Conservation (phyloP, 169 alveolate species). For the Eimeria tenella region DNA sequence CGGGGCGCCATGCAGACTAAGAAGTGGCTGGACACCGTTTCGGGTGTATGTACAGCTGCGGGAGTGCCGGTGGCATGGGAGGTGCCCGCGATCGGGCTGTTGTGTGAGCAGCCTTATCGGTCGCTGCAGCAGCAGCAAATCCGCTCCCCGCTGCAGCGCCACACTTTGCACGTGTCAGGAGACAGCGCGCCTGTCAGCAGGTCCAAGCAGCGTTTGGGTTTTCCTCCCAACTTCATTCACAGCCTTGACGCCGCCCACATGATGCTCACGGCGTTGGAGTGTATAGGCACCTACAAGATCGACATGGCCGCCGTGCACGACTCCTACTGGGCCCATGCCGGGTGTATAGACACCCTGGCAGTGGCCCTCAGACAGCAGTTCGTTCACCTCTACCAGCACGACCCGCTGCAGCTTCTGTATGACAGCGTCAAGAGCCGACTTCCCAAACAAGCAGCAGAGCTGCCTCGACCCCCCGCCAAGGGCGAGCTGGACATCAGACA, state of each 20-base stretch:
- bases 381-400: constrained; percentile 91
- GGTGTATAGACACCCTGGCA: constrained; percentile 93
- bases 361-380: constrained; percentile 91
- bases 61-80: constrained; percentile 97
- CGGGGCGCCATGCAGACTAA: constrained; percentile 95
- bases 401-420: constrained; percentile 92
- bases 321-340: constrained; percentile 97
- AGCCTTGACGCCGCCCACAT: constrained; percentile 97
- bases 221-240: constrained; percentile 98
- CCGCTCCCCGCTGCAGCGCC: constrained; percentile 89
- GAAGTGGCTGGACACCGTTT: constrained; percentile 95
- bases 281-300: constrained; percentile 84
- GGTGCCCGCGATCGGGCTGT: constrained; percentile 94
- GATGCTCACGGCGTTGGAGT: constrained; percentile 95
- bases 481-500: constrained; percentile 87
- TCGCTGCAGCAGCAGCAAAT: constrained; percentile 86
- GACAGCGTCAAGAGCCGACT: constrained; percentile 87
- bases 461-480: constrained; percentile 88
- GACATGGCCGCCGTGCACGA: constrained; percentile 98
- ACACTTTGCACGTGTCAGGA: constrained; percentile 87
- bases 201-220: constrained; percentile 95
- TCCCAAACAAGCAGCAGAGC: constrained; percentile 81
- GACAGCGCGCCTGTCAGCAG: constrained; percentile 78
- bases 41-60: constrained; percentile 91
- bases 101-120: constrained; percentile 97